A percentile compares a stretch with the other conserved stretches of the same genome.
Conservation (phyloP, 768 basidiomycete genomes). For the Epithele typhae region DNA sequence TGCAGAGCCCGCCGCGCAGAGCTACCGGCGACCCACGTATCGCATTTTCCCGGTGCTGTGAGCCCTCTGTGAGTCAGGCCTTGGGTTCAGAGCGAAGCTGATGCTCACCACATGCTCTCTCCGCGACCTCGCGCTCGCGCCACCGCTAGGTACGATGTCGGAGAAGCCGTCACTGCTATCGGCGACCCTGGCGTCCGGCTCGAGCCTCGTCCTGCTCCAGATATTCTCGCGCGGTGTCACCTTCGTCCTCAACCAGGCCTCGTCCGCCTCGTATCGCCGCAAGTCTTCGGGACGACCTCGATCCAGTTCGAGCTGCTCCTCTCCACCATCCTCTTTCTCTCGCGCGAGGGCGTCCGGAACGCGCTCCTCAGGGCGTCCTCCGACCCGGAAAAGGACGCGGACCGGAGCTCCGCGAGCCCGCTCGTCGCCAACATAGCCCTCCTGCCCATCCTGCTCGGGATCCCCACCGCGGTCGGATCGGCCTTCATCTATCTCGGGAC, state of each 20-base stretch:
- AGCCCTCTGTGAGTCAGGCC: too few relatives aligned
- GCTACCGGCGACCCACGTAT: too few relatives aligned
- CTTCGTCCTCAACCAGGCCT: slow-evolving; percentile 88
- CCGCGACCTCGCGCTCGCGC: too few relatives aligned
- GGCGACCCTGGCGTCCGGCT: slow-evolving; percentile 42
- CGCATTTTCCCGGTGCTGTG: too few relatives aligned
- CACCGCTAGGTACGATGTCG: background rate
- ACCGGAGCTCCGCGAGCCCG: background rate
- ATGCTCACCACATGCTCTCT: too few relatives aligned
- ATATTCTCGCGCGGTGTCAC: slow-evolving; percentile 81
- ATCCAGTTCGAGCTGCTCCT: slow-evolving; percentile 93
- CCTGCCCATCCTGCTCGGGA: slow-evolving; percentile 65
- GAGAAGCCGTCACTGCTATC: slow-evolving; percentile 12
- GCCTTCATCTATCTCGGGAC: slow-evolving; percentile 48
- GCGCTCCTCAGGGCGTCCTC: slow-evolving; percentile 64
- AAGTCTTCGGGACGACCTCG: slow-evolving; percentile 83
- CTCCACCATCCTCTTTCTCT: slow-evolving; percentile 87
- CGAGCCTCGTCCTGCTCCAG: slow-evolving; percentile 82
- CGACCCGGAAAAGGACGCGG: background rate
- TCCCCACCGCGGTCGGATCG: slow-evolving; percentile 56
- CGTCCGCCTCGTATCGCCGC: slow-evolving; percentile 77
- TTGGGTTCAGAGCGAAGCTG: too few relatives aligned
- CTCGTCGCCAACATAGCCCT: slow-evolving; percentile 47
- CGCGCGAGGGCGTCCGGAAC: slow-evolving; percentile 89
- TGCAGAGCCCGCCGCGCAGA: too few relatives aligned